phyloP scores from a whole-genome alignment of 208 protist species.

The Acanthamoeba polyphaga region DNA sequence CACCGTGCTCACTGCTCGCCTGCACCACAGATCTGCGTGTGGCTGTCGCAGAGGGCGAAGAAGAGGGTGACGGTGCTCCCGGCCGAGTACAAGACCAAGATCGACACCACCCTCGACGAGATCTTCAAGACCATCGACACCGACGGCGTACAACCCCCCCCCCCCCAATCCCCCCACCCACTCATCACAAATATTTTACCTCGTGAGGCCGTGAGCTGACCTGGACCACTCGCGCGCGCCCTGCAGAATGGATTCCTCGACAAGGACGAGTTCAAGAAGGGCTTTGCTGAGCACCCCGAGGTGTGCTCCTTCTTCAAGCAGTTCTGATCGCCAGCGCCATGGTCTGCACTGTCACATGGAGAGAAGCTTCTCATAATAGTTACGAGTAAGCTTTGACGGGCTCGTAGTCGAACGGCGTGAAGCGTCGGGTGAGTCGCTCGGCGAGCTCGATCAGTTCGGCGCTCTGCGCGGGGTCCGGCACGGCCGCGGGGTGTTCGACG shows the following conservation, averaged over 20 bases:
- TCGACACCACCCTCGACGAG: slow-evolving; percentile 17
- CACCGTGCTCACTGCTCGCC: too few species aligned
- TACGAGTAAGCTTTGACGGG: not conserved
- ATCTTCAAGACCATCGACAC: slow-evolving; percentile 28
- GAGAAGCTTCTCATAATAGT: not conserved
- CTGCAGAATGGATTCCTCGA: slow-evolving; percentile 11
- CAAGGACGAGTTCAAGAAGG: slow-evolving; percentile 36
- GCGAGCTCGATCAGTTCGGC: not conserved
- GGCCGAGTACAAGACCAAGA: slow-evolving; percentile 13
- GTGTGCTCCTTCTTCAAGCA: slow-evolving; percentile 74
- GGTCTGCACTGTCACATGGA: not conserved
- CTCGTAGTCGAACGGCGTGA: not conserved
- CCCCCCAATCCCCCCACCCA: too few species aligned
- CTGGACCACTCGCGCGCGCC: not conserved
- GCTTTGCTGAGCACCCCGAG: slow-evolving; percentile 71
- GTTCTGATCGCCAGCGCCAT: slow-evolving; percentile 22
- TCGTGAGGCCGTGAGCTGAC: too few species aligned
- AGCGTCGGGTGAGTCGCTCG: not conserved
- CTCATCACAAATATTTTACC: too few species aligned
- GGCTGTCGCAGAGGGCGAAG: not conserved
- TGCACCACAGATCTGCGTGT: not conserved
- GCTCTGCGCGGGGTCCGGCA: not conserved
- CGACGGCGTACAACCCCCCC: not conserved
- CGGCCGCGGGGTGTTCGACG: not conserved
- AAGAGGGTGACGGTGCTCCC: too few species aligned